Base-by-base conservation (phyloP, 1,284 basidiomycete species). In the Fistulinella cinereoalba region DNA sequence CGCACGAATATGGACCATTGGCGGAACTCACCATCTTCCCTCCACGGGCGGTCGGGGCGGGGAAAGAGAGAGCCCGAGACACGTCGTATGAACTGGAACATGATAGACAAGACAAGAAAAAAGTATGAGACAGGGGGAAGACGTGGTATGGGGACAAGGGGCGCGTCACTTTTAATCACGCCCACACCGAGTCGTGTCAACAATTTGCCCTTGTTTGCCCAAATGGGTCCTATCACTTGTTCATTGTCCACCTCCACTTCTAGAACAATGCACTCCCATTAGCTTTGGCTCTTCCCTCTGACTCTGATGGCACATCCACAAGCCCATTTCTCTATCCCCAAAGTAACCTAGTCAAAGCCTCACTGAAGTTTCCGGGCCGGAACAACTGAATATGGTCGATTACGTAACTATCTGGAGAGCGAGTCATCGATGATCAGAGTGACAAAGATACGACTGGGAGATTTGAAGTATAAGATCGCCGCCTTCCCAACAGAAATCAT, bases 11-110 rank as follows among this genome's bases (percentile, higher is more conserved):
- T 23, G 46, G 36, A 32, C 42, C 47, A 52, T 50, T 46, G 45
- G 51, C 4, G 38, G 33, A 19, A 72, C 80, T 70, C 56, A 87
- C 85, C 81, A 63, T 88, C 84, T 50, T 87, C 84, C 53, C 75
- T 74, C 84, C 84, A 87, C 37, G 83, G 81, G 48, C 82, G 73
- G 65, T 88, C 85, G 24, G 80, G 75, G 44, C 83, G 77, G 24
- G 81, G 80, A 56, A 85, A 78, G 27, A 86, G 73, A n/a, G 80
- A 80, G 55, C 76, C 74, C 0, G 85, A 87, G 45, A 88, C 81
- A 33, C 83, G 80, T 52, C 85, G 75, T 54, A 88, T 70, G 53
- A 88, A 72, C 52, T 76, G 75, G 67, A 84, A 85, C 85, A 88
- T 87, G 43, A 31, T 23, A 7, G 12, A n/a, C 29, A 31, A 28